phyloP scores from a whole-genome alignment of 192 early-diverging fungal species.

The Podila verticillata region DNA sequence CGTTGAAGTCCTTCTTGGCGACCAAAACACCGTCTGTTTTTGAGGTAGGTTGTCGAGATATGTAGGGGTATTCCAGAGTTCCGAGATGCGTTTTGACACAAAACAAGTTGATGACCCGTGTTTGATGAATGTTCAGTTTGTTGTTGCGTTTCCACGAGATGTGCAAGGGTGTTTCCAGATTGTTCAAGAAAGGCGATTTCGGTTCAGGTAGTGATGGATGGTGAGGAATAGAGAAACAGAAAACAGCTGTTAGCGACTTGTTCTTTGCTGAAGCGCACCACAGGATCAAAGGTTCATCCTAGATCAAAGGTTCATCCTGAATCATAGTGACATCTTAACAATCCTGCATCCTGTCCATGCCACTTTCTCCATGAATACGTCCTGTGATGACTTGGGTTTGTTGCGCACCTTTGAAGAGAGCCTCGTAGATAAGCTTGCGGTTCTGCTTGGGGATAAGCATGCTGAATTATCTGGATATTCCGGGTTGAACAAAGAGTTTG shows the following conservation, averaged over 20 bases:
- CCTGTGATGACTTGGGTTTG: not conserved
- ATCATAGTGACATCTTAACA: constrained; percentile 2
- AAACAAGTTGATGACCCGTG: constrained; percentile 2
- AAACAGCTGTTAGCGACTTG: not conserved
- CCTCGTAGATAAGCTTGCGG: constrained; percentile 96
- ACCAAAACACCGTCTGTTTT: constrained; percentile 93
- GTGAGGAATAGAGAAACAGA: constrained; percentile 5
- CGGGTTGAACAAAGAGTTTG: not conserved
- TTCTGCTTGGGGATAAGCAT: constrained; percentile 99
- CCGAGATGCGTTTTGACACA: no score
- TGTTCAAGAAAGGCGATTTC: not conserved
- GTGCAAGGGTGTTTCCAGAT: no score
- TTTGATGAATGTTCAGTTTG: not conserved
- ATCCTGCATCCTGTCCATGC: constrained; percentile 1
- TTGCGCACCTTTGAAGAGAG: constrained; percentile 82
- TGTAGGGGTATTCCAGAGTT: no score
- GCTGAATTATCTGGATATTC: constrained; percentile 55
- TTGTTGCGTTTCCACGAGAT: no score
- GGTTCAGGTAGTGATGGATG: constrained; percentile 46
- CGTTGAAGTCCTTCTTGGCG: constrained; percentile 99
- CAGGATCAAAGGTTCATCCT: constrained; percentile 11
- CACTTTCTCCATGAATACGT: constrained; percentile 4
- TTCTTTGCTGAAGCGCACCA: not conserved
- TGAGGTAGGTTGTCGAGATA: not conserved
- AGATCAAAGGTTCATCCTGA: constrained; percentile 29